Evolutionary conservation across 306 rosid species (phyloP), one percentile per base, ranked within the genome.

Genomic region (Prosopis cineraria): DNA sequence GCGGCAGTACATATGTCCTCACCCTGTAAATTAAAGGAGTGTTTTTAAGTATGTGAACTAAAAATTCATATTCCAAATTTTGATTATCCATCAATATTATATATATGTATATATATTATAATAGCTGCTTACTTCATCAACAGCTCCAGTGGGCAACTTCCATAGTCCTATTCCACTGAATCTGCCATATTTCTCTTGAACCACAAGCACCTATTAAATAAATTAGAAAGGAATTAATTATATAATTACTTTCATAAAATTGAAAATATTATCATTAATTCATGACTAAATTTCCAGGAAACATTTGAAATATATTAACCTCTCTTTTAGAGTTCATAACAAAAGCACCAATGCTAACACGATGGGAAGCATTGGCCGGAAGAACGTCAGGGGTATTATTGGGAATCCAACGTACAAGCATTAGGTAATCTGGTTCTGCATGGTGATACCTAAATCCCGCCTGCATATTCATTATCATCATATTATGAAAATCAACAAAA

Each of bases 121-220:
- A 55, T 1, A 30, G 53, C 67, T 59, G 58, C 82, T 88, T 78
- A 92, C 98, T 81, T 88, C 96, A 78, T 89, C 77, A 39, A 88
- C 91, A 39, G 78, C 90, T 58, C 98, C 98, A 53, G 98, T 92
- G 5, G 98, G 98, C 78, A 92, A 45, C 79, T 94, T 94, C 98
- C 98, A 94, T 36, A 90, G 14, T n/a, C 92, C 98, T 24, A 68
- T 80, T 43, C 88, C 90, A 37, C 78, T 89, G 80, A 92, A 92
- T 86, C 80, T 80, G 12, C 98, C 98, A 53, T 53, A 74, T 27
- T 36, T 80, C 81, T 94, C 98, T 22, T 89, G 97, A 84, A 94
- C 98, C 22, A 90, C 98, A n/a, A 94, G 96, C 73, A 92, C 68
- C 97, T 93, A 58, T 70, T 7, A 65, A 48, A 16, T 17, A 10